Evolutionary conservation across 202 grass and related monocot species (phyloP).

Genomic region (Bolboschoenoplectus hybrid): DNA sequence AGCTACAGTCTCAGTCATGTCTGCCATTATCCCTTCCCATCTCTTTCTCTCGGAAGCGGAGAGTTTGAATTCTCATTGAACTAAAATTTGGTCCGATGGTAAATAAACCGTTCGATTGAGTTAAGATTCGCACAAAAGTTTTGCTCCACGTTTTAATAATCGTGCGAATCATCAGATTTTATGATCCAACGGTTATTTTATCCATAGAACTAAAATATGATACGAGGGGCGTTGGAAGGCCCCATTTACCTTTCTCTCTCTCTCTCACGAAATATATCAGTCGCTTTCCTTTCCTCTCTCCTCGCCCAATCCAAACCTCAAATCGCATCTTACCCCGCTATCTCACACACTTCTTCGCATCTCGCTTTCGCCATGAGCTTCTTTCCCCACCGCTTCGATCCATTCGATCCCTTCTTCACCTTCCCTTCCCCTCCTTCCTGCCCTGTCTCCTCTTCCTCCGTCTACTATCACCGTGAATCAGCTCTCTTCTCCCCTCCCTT

Average conservation of each 20-base stretch:
- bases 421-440: slow-evolving; percentile 43
- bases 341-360: neutral
- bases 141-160: too few relatives aligned
- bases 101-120: too few relatives aligned
- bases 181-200: too few relatives aligned
- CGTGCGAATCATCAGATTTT: too few relatives aligned
- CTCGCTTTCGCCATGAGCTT: slow-evolving; percentile 49
- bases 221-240: too few relatives aligned
- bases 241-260: too few relatives aligned
- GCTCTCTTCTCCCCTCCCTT: slow-evolving; percentile 9
- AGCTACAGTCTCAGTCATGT: slow-evolving; percentile 23
- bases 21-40: neutral
- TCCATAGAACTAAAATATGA: too few relatives aligned
- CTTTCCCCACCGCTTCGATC: slow-evolving; percentile 38
- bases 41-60: neutral
- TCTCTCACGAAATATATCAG: neutral
- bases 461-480: slow-evolving; percentile 18
- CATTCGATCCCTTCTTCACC: slow-evolving; percentile 59
- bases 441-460: slow-evolving; percentile 41
- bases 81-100: too few relatives aligned
- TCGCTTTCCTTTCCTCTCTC: neutral
- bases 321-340: neutral
- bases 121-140: too few relatives aligned
- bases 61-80: too few relatives aligned
- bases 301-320: neutral